Conservation (phyloP, 78 protist genomes). For the Dictyostelium purpureum region DNA sequence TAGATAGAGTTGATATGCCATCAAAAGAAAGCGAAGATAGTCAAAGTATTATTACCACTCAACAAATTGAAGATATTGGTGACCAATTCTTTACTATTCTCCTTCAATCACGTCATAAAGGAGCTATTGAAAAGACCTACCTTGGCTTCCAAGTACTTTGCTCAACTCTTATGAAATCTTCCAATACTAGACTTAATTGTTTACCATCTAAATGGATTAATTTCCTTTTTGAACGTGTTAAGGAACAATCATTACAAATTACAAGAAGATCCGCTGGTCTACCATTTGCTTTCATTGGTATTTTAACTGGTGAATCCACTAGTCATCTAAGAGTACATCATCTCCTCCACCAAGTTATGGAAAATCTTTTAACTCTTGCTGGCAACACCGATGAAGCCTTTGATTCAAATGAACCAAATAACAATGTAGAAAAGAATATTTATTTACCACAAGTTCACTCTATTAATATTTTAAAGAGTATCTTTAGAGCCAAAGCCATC, state of each 20-base stretch:
- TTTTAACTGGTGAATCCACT: constrained; percentile 66
- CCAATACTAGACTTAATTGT: not conserved
- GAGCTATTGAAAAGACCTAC: constrained; percentile 80
- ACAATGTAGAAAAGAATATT: constrained; percentile 1
- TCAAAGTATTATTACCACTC: not conserved
- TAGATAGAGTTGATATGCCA: constrained; percentile 49
- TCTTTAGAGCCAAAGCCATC: constrained; percentile 57
- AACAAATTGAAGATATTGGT: constrained; percentile 75
- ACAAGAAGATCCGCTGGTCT: constrained; percentile 79
- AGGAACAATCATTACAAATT: constrained; percentile 67
- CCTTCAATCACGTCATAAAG: constrained; percentile 61
- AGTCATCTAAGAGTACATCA: constrained; percentile 20
- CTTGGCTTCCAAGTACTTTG: constrained; percentile 79
- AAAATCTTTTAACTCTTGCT: constrained; percentile 25
- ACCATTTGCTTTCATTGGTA: constrained; percentile 69
- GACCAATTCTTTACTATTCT: constrained; percentile 46
- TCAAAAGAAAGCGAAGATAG: not conserved
- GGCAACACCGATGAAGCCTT: not conserved
- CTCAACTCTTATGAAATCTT: constrained; percentile 38
- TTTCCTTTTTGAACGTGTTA: constrained; percentile 32
- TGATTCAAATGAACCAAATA: not conserved
- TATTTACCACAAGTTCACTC: constrained; percentile 73
- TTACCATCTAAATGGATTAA: constrained; percentile 73
- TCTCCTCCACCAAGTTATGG: constrained; percentile 25
- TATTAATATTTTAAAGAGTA: constrained; percentile 63